Percentiles rank a stretch among this genome's conserved stretches.
phyloP scores from a whole-genome alignment of 306 rosid species.

The Vachellia pachyceras region DNA sequence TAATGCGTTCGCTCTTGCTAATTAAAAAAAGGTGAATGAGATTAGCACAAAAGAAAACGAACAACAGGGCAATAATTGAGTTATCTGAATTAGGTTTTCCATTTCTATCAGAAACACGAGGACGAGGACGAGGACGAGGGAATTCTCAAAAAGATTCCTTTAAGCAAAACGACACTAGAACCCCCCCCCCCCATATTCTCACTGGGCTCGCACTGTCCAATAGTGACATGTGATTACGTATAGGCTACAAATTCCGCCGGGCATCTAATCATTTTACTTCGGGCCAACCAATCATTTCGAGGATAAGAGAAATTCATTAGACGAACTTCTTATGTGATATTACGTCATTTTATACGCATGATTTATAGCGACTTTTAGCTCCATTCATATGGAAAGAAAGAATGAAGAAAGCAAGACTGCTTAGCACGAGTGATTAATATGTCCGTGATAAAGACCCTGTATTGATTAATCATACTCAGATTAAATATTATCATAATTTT shows the following conservation, averaged over 20 bases:
- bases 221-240: conserved; percentile 36
- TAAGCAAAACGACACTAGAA: conserved; percentile 35
- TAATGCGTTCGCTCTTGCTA: neutral
- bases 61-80: conserved; percentile 39
- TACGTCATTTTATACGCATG: conserved; percentile 40
- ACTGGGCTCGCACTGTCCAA: neutral
- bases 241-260: conserved; percentile 33
- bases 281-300: conserved; percentile 46
- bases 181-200: neutral
- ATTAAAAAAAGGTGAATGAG: conserved; percentile 5
- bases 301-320: conserved; percentile 28
- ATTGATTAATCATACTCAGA: neutral
- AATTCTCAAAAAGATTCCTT: conserved; percentile 36
- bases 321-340: conserved; percentile 10
- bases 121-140: too few species aligned
- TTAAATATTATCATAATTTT: neutral
- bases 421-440: neutral
- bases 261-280: conserved; percentile 34
- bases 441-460: too few species aligned
- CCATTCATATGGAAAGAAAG: neutral
- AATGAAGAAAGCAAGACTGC: neutral
- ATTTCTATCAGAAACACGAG: conserved; percentile 24
- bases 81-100: conserved; percentile 37
- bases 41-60: conserved; percentile 22
- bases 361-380: conserved; percentile 30